Evolutionary conservation across 345 rosid genomes (phyloP), one percentile per base, ranked within the genome.

Genomic region (Boechera stricta): DNA sequence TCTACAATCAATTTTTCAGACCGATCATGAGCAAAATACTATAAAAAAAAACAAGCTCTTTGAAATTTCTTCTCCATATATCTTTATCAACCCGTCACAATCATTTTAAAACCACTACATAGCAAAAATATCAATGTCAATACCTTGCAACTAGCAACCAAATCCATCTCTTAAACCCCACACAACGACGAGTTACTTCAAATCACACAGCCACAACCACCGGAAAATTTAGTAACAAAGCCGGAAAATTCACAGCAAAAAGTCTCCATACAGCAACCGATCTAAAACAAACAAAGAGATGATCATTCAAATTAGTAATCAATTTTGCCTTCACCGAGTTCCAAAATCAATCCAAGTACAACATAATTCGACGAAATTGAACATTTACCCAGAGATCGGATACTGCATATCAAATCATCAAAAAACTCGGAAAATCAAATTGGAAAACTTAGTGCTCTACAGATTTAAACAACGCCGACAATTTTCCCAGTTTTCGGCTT

Each of bases 131-230:
- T 45, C 18, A 45, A 45, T 15, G 10, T 45, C 49, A 65, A 57
- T 86, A 93, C 97, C 98, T 88, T 87, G 88, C 98, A 93, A 70
- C 82, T 79, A 63, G 82, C 64, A 9, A 81, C 88, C 85, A 87
- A 87, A 87, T 94, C 98, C 98, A 94, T 94, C 60, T 80, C 82
- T 62, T 31, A 48, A 32, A 69, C 51, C 31, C 42, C 26, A 38
- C 8, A 18, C 9, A 24, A 77, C 28, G 36, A 64, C 44, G 75
- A 35, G 72, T 44, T 52, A 73, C 58, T 73, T 58, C 32, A 77
- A 77, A 82, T 52, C 69, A 74, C 67, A 70, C 9, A 57, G 58
- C 71, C 18, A 15, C 10, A 13, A 57, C 21, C 39, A 32, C 63
- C 71, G 63, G 70, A 57, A 29, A 57, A 80, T 77, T 72, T 6